Evolutionary conservation across 176 grass and related monocot species (phyloP).

Genomic region (Dactylis glomerata): DNA sequence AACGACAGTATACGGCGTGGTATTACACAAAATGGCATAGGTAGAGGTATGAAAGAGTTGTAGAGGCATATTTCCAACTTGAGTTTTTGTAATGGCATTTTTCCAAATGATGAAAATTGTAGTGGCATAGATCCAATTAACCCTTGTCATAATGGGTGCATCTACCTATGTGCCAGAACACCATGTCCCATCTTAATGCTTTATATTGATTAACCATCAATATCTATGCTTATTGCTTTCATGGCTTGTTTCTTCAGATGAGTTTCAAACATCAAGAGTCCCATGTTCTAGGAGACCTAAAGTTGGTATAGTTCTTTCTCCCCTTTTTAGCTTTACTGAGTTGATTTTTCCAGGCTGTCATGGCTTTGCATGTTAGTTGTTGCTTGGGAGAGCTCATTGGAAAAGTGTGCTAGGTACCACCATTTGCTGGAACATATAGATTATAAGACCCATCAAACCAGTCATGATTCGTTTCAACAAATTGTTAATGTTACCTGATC

Average conservation of each 20-base stretch:
- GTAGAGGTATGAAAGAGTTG: too few species aligned
- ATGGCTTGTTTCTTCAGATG: conserved; percentile 47
- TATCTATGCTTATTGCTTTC: neutral
- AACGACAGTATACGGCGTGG: too few species aligned
- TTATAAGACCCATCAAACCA: neutral
- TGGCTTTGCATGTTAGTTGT: neutral
- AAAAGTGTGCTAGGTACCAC: neutral
- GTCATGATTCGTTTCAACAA: neutral
- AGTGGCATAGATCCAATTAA: too few species aligned
- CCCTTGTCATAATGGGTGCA: too few species aligned
- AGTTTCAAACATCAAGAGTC: conserved; percentile 79
- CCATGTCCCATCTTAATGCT: neutral
- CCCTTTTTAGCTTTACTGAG: neutral
- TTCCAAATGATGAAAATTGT: too few species aligned
- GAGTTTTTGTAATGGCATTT: too few species aligned
- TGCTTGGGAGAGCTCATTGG: neutral
- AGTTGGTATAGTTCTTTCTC: conserved; percentile 50
- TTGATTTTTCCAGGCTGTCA: neutral
- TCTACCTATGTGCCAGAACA: too few species aligned
- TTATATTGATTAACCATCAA: conserved; percentile 6
- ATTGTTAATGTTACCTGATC: neutral
- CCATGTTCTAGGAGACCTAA: conserved; percentile 81
- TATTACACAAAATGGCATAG: too few species aligned
- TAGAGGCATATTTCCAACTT: too few species aligned
- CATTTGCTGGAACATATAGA: neutral